These are phyloP conservation scores for Poteriospumella lacustris DNA, from an alignment of 108 stramenopile genomes.

Conservation along the genomic window DNA sequence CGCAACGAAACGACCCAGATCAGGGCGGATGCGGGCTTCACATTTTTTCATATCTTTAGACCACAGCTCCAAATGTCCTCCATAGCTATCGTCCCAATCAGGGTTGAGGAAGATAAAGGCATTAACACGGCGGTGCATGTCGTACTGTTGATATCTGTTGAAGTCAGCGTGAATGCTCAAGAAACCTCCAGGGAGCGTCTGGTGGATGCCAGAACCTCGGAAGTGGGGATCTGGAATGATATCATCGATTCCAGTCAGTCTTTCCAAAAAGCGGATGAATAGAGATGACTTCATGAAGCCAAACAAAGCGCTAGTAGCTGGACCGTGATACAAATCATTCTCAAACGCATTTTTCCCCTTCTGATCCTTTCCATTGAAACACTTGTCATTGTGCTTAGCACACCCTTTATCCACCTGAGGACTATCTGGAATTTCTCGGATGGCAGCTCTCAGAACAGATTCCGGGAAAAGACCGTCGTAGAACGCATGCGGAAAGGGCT, in stretches of 20 bases:
- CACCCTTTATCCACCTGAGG: neutral
- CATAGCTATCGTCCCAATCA: conserved; percentile 46
- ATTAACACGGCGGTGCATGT: conserved; percentile 48
- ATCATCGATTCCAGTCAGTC: neutral
- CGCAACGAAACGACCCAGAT: conserved; percentile 43
- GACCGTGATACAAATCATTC: neutral
- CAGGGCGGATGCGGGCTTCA: conserved; percentile 32
- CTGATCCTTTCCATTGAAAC: neutral
- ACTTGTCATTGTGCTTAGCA: neutral
- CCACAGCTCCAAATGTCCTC: conserved; percentile 53
- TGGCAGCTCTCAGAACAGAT: neutral
- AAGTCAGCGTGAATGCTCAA: conserved; percentile 51
- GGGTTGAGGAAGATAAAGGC: conserved; percentile 44
- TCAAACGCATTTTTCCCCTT: neutral
- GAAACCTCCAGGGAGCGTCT: conserved; percentile 38
- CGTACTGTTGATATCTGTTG: conserved; percentile 21
- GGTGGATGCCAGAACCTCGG: neutral
- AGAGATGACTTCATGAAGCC: neutral
- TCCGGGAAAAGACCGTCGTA: neutral
- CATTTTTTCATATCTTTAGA: conserved; percentile 41
- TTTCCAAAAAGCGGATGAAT: neutral
- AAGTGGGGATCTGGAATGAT: neutral
- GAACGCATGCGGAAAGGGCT: neutral
- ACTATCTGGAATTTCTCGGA: neutral
- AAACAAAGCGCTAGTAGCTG: neutral